These are phyloP conservation scores for Staphylotrichum longicolle DNA, from an alignment of 495 filamentous ascomycete species.

Conservation along the genomic window DNA sequence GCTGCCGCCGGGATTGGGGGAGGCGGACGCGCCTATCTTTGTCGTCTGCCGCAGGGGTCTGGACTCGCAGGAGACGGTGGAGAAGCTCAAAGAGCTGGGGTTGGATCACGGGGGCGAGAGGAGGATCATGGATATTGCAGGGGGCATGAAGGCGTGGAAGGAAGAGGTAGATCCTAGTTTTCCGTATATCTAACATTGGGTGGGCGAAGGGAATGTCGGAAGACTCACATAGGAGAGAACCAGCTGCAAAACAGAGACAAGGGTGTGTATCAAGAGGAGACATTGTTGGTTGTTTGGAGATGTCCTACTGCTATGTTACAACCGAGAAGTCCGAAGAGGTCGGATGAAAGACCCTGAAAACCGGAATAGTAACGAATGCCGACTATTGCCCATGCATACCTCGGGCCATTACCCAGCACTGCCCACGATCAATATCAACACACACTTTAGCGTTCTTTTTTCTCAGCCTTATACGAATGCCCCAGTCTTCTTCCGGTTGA, in stretches of 20 bases:
- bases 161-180: slow-evolving; percentile 68
- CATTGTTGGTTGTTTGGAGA: slow-evolving; percentile 13
- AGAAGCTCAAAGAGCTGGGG: slow-evolving; percentile 65
- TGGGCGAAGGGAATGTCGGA: background rate
- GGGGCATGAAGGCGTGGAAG: slow-evolving; percentile 83
- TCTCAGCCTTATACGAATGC: slow-evolving; percentile 44
- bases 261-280: slow-evolving; percentile 13
- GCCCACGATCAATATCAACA: slow-evolving; percentile 7
- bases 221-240: too few species aligned
- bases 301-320: slow-evolving; percentile 17
- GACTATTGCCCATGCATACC: background rate
- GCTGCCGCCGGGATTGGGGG: background rate
- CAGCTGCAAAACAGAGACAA: too few species aligned
- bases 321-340: slow-evolving; percentile 11
- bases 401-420: background rate
- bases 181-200: slow-evolving; percentile 51
- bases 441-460: slow-evolving; percentile 3
- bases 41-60: slow-evolving; percentile 85
- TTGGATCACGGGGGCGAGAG: slow-evolving; percentile 55
- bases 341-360: background rate
- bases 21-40: slow-evolving; percentile 53
- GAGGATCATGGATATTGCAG: slow-evolving; percentile 72
- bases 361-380: background rate
- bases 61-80: slow-evolving; percentile 79
- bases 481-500: slow-evolving; percentile 78